Conservation (phyloP, 352 stramenopile species). For the Phytopythium litorale region DNA sequence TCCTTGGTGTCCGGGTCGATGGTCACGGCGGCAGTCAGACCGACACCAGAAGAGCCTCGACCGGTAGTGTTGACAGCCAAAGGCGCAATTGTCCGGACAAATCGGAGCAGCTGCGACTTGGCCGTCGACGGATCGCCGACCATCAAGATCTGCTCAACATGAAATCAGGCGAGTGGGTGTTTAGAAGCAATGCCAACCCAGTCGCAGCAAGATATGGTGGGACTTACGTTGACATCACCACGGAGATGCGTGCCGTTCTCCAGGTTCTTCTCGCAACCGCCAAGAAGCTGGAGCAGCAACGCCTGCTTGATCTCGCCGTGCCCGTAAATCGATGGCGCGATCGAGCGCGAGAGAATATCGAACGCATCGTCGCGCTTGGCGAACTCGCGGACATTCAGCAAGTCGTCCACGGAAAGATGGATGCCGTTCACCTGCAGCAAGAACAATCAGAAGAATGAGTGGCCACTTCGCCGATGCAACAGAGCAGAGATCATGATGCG, state of each 20-base stretch:
- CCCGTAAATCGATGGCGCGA: slow-evolving; percentile 98
- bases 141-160: slow-evolving; percentile 69
- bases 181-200: slow-evolving; percentile 1
- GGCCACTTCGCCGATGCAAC: too few species aligned
- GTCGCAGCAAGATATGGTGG: not conserved
- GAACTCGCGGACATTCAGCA: slow-evolving; percentile 93
- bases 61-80: slow-evolving; percentile 91
- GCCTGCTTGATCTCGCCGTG: slow-evolving; percentile 98
- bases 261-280: slow-evolving; percentile 95
- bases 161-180: not conserved
- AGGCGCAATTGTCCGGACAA: slow-evolving; percentile 94
- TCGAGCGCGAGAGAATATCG: slow-evolving; percentile 91
- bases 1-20: slow-evolving; percentile 94
- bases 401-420: slow-evolving; percentile 88
- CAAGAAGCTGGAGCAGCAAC: slow-evolving; percentile 79
- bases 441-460: not conserved
- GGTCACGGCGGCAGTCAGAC: slow-evolving; percentile 98
- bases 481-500: not conserved
- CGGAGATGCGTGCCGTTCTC: slow-evolving; percentile 99
- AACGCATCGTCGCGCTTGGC: slow-evolving; percentile 88
- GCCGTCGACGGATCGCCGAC: slow-evolving; percentile 98
- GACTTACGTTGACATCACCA: slow-evolving; percentile 97
- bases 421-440: slow-evolving; percentile 76
- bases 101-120: slow-evolving; percentile 98
- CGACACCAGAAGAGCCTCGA: slow-evolving; percentile 81